Percentiles rank a stretch among this genome's conserved stretches.
Evolutionary conservation across 129 eudicot species (phyloP).

Genomic region (Escallonia herrerae): DNA sequence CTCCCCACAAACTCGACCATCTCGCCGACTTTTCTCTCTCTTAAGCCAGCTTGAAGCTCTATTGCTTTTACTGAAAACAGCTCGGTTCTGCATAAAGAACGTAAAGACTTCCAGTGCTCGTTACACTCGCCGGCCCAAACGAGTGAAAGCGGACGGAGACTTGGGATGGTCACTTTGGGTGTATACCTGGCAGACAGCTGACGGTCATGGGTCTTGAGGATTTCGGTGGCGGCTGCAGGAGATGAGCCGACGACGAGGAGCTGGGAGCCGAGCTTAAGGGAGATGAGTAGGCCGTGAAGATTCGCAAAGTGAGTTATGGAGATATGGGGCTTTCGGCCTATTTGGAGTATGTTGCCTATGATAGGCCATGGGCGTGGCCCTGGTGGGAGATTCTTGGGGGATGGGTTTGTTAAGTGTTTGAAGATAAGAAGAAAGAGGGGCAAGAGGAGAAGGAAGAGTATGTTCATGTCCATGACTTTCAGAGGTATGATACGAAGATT

Average conservation of each 20-base stretch:
- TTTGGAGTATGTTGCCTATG: slow-evolving; percentile 13
- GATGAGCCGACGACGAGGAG: slow-evolving; percentile 23
- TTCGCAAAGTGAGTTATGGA: slow-evolving; percentile 12
- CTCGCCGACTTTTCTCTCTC: slow-evolving; percentile 8
- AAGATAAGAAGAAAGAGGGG: not conserved
- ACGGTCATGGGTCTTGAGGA: slow-evolving; percentile 21
- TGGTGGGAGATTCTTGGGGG: slow-evolving; percentile 18
- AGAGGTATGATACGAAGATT: not conserved
- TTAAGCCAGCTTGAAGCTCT: slow-evolving; percentile 14
- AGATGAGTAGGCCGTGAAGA: slow-evolving; percentile 20
- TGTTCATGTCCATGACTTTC: too few species aligned
- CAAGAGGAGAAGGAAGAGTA: slow-evolving; percentile 1
- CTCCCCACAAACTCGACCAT: slow-evolving; percentile 12
- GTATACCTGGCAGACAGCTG: slow-evolving; percentile 5
- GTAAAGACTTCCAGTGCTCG: slow-evolving; percentile 15
- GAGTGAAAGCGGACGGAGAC: slow-evolving; percentile 7
- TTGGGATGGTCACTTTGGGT: not conserved
- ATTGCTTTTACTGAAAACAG: slow-evolving; percentile 18
- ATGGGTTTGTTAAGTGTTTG: not conserved
- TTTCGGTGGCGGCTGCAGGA: slow-evolving; percentile 15
- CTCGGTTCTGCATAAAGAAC: slow-evolving; percentile 14
- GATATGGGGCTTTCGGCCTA: slow-evolving; percentile 14
- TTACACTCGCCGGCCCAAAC: slow-evolving; percentile 13
- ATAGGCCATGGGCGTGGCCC: slow-evolving; percentile 22
- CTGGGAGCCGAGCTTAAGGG: slow-evolving; percentile 19